A percentile compares a stretch with the other conserved stretches of the same genome.
phyloP scores from a whole-genome alignment of 441 rosid genomes.

The Croton setiger region DNA sequence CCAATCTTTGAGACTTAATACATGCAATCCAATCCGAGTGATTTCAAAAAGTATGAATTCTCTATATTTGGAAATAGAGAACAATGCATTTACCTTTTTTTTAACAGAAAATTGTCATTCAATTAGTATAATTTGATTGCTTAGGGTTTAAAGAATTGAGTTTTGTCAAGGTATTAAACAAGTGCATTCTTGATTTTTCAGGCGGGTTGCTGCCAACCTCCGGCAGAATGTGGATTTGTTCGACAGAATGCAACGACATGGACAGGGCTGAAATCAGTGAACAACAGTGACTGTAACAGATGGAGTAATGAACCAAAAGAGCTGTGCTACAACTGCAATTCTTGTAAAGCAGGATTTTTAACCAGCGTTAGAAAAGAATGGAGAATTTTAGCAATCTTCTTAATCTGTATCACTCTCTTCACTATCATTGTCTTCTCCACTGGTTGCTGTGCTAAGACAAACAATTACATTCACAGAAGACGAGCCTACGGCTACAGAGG shows the following conservation, averaged over 20 bases:
- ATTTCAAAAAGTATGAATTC: too few species aligned
- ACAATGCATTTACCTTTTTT: too few species aligned
- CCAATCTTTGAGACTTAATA: too few species aligned
- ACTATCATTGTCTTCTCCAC: constrained; percentile 36
- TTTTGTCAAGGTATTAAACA: not conserved
- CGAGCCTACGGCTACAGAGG: not conserved
- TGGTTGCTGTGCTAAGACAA: constrained; percentile 38
- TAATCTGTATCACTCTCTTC: constrained; percentile 29
- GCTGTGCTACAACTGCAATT: constrained; percentile 46
- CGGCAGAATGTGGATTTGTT: constrained; percentile 44
- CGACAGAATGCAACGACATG: constrained; percentile 42
- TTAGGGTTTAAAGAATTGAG: too few species aligned
- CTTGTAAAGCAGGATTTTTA: constrained; percentile 51
- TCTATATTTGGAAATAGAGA: too few species aligned
- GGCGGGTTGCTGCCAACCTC: constrained; percentile 74
- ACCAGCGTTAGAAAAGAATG: constrained; percentile 42
- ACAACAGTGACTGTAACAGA: constrained; percentile 36
- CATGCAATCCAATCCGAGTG: too few species aligned
- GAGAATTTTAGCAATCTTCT: constrained; percentile 39
- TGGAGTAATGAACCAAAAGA: constrained; percentile 49
- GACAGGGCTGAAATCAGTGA: constrained; percentile 17
- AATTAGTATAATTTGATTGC: too few species aligned
- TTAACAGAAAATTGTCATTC: too few species aligned
- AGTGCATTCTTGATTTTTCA: constrained; percentile 12
- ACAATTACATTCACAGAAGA: not conserved